These are phyloP conservation scores for Alternaria metachromatica DNA, from an alignment of 2,329 filamentous ascomycete genomes.

Conservation along the genomic window DNA sequence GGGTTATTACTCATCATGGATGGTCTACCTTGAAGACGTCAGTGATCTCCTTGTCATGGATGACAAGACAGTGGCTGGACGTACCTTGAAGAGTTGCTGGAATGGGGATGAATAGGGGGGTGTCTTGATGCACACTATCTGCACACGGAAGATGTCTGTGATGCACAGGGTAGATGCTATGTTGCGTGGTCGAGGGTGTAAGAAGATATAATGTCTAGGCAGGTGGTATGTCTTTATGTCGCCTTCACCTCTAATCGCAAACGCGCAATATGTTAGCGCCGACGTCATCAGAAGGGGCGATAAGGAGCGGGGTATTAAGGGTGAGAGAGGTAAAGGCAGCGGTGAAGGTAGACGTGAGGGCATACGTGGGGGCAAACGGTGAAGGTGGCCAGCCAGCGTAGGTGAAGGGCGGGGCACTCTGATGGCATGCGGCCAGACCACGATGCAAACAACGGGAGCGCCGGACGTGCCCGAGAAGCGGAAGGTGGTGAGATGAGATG, in stretches of 20 bases:
- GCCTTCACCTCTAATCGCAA: constrained; percentile 20
- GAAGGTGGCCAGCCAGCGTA: neutral
- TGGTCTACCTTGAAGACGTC: constrained; percentile 6
- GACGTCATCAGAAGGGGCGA: neutral
- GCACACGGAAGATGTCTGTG: constrained; percentile 15
- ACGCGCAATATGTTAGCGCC: constrained; percentile 15
- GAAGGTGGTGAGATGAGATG: neutral
- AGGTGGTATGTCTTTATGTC: constrained; percentile 14
- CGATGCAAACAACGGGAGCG: neutral
- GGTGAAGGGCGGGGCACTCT: neutral
- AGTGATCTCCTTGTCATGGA: constrained; percentile 3
- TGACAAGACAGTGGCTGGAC: neutral
- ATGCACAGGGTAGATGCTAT: constrained; percentile 13
- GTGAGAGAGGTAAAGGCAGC: constrained; percentile 13
- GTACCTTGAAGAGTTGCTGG: constrained; percentile 22
- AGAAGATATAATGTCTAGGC: constrained; percentile 9
- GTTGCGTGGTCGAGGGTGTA: constrained; percentile 15
- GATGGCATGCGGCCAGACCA: neutral
- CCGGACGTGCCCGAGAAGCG: neutral
- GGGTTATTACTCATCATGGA: constrained; percentile 34
- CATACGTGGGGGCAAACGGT: neutral
- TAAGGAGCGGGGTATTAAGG: constrained; percentile 1
- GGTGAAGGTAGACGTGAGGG: neutral
- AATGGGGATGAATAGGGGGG: neutral
- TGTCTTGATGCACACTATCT: constrained; percentile 12